Conservation (phyloP, 495 filamentous ascomycete genomes). For the Achaetomiella virescens region DNA sequence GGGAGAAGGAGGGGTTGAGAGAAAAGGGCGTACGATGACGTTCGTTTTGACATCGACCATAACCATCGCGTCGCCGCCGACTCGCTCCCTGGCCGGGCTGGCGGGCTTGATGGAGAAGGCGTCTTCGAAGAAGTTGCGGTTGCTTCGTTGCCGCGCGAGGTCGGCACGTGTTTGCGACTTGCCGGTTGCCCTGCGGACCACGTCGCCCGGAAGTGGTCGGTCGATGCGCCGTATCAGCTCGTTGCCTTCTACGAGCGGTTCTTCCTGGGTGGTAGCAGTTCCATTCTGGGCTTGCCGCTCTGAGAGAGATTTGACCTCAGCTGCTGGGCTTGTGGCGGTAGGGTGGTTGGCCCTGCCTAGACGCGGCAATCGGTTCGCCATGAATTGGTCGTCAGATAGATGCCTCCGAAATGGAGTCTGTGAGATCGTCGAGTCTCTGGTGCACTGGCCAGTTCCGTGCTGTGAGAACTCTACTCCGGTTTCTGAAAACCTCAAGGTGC, state of each 20-base stretch:
- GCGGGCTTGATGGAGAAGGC: conserved; percentile 39
- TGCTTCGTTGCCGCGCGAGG: conserved; percentile 36
- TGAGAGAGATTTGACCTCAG: conserved; percentile 26
- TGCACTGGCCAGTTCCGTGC: too few species aligned
- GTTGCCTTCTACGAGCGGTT: conserved; percentile 35
- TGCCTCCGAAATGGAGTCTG: too few species aligned
- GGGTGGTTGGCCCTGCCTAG: neutral
- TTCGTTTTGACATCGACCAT: conserved; percentile 82
- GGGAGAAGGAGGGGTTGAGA: too few species aligned
- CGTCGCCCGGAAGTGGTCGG: conserved; percentile 33
- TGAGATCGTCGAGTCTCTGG: too few species aligned
- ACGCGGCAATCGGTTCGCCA: neutral
- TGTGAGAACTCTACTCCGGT: too few species aligned
- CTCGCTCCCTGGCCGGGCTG: conserved; percentile 47
- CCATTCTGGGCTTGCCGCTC: conserved; percentile 37
- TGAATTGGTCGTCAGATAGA: neutral
- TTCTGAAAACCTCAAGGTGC: too few species aligned
- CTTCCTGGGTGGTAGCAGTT: conserved; percentile 27
- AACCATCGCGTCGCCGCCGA: conserved; percentile 62
- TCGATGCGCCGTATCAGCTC: conserved; percentile 34
- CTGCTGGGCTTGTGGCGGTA: neutral
- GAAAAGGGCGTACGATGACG: conserved; percentile 55
- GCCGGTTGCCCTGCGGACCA: conserved; percentile 13
- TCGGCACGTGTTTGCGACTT: conserved; percentile 30
- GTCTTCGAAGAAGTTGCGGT: conserved; percentile 38